Base-by-base conservation (phyloP, 1,139 yeast genomes). In the Suhomyces guaymorum region DNA sequence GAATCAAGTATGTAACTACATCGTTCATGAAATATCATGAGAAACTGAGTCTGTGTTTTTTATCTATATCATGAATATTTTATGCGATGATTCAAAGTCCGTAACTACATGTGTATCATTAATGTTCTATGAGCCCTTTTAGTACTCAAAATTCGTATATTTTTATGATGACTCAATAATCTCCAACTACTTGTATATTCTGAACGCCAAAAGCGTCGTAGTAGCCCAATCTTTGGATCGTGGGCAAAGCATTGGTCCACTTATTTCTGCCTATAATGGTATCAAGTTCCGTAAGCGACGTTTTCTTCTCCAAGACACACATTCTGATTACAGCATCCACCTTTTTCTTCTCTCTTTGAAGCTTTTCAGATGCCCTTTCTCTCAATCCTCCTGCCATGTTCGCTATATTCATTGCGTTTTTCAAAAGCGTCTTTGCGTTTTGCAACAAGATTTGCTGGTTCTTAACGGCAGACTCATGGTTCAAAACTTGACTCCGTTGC, bases 331-430 rank as follows among this genome's bases (percentile, higher is more conserved):
- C 68, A 1, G 80, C 73, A 42, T 75, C 80, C 6, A 62, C 54
- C 46, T 66, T 63, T 32, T 63, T 54, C 49, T 69, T 70, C 23
- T 64, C 63, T 30, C 81, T 54, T 10, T 54, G 53, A 6, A 65
- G 42, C 41, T 72, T 75, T 32, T 74, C 81, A 11, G 57, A 52
- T 0, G 56, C 60, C 14, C 67, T 57, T 46, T 77, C 82, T 33
- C 80, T 52, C 24, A 77, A 51, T 0, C 82, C 82, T 0, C 80
- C 81, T 3, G 67, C 51, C 11, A 63, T 52, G 34, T 69, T 67
- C 2, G 81, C 66, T 20, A 63, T 49, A n/a, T 61, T 66, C 58
- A 71, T 55, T 20, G 79, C 75, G 45, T 65, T 74, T 38, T 69
- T 73, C 22, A 75, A 54, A 23, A 75, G 58, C 3, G 64, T 69